These are phyloP conservation scores for Fraxinus velutina DNA, from an alignment of 305 asterid genomes.

Conservation along the genomic window DNA sequence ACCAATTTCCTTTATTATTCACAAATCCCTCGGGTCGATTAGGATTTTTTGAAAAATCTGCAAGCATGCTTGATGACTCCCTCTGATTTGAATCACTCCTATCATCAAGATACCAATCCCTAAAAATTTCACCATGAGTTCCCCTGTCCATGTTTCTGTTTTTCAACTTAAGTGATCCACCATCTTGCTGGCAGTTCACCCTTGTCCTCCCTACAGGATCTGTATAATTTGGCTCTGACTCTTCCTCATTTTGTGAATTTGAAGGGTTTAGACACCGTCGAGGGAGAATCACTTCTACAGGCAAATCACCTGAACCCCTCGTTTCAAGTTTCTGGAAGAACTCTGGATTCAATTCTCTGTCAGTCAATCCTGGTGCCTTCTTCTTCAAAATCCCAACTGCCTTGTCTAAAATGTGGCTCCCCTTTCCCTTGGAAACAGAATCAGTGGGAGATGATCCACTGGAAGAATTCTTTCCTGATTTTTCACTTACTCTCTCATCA, in stretches of 20 bases:
- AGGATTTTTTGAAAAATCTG: constrained; percentile 49
- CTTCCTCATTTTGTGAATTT: constrained; percentile 54
- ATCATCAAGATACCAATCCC: constrained; percentile 22
- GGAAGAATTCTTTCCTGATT: constrained; percentile 47
- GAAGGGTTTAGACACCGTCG: constrained; percentile 65
- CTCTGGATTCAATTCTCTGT: constrained; percentile 87
- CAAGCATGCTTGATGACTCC: constrained; percentile 44
- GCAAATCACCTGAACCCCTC: constrained; percentile 72
- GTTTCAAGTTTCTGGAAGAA: constrained; percentile 94
- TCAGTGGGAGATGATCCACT: constrained; percentile 55
- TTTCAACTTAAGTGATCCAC: constrained; percentile 28
- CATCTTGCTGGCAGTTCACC: constrained; percentile 40
- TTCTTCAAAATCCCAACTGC: constrained; percentile 86
- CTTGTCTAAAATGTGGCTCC: constrained; percentile 65
- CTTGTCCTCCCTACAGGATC: constrained; percentile 49
- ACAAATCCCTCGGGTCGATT: constrained; percentile 65
- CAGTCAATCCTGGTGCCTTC: constrained; percentile 77
- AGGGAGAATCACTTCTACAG: constrained; percentile 93
- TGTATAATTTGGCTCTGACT: constrained; percentile 37
- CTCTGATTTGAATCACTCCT: constrained; percentile 51
- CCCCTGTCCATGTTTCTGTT: constrained; percentile 42
- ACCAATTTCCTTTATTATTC: constrained; percentile 81
- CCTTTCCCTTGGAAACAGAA: constrained; percentile 47
- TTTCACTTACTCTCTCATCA: constrained; percentile 45
- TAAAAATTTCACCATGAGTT: constrained; percentile 29